Conservation (phyloP, 2,329 filamentous ascomycete genomes). For the Neonectria sp. region DNA sequence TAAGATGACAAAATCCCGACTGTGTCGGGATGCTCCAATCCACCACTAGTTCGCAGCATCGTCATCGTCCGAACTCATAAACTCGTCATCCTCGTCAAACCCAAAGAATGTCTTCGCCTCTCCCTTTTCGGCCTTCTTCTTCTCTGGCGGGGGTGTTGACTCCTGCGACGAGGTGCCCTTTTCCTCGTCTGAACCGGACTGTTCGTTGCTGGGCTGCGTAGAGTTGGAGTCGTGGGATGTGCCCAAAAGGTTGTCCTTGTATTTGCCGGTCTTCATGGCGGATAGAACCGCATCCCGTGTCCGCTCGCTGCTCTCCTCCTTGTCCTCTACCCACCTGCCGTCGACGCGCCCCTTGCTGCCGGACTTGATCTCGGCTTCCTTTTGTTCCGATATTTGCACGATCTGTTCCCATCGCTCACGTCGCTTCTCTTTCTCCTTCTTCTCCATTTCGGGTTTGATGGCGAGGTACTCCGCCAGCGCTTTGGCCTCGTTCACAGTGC, state of each 20-base stretch:
- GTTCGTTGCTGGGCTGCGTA: constrained; percentile 47
- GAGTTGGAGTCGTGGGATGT: constrained; percentile 66
- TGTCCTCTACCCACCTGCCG: constrained; percentile 95
- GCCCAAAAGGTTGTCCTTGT: constrained; percentile 72
- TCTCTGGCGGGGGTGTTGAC: constrained; percentile 65
- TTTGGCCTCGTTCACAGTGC: constrained; percentile 96
- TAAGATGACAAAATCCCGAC: constrained; percentile 21
- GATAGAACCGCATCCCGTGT: constrained; percentile 82
- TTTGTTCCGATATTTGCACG: constrained; percentile 85
- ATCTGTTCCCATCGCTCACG: constrained; percentile 90
- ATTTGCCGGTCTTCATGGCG: constrained; percentile 76
- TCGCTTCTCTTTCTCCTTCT: constrained; percentile 90
- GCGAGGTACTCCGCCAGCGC: constrained; percentile 94
- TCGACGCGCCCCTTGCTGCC: constrained; percentile 82
- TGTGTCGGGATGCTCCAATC: constrained; percentile 6
- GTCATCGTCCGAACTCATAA: constrained; percentile 78
- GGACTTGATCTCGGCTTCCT: constrained; percentile 85
- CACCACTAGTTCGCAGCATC: constrained; percentile 55
- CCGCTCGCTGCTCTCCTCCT: constrained; percentile 89
- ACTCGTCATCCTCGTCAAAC: constrained; percentile 85
- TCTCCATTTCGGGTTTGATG: constrained; percentile 97
- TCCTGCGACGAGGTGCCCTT: constrained; percentile 60
- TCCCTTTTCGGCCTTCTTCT: constrained; percentile 56
- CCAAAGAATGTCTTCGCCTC: constrained; percentile 74
- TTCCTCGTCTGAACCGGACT: constrained; percentile 55